These are phyloP conservation scores for Glycine tomentella DNA, from an alignment of 306 rosid genomes.

Conservation along the genomic window DNA sequence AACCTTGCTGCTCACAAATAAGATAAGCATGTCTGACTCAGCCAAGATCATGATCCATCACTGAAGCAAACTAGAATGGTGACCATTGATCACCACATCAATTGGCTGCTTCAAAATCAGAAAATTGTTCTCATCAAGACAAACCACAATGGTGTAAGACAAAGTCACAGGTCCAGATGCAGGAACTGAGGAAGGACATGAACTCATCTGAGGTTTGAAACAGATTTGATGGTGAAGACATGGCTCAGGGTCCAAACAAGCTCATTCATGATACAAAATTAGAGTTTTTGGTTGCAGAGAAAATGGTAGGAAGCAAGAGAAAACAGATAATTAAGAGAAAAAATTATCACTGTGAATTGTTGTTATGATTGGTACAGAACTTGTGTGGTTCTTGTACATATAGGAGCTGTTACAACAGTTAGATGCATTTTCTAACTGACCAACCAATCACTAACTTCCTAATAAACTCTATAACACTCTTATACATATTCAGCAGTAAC, in stretches of 20 bases:
- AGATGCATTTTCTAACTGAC: slow-evolving; percentile 1
- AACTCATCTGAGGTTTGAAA: neutral
- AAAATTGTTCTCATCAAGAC: slow-evolving; percentile 19
- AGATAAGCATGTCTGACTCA: neutral
- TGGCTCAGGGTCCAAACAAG: slow-evolving; percentile 2
- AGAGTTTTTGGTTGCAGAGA: neutral
- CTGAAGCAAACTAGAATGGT: neutral
- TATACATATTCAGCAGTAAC: neutral
- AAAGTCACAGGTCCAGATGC: neutral
- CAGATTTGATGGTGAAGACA: neutral
- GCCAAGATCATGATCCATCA: neutral
- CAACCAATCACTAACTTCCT: neutral
- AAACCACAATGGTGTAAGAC: neutral
- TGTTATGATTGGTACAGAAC: neutral
- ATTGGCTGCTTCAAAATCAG: slow-evolving; percentile 5
- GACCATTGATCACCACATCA: neutral
- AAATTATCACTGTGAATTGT: slow-evolving; percentile 2
- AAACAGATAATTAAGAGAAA: neutral
- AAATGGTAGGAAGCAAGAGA: neutral
- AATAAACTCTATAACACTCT: neutral
- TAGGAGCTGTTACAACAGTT: neutral
- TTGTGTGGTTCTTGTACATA: neutral
- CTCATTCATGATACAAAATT: neutral
- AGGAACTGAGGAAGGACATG: neutral
- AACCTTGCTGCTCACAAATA: slow-evolving; percentile 1